These are phyloP conservation scores for Tolypocladium tundrense DNA, from an alignment of 2,329 filamentous ascomycete genomes.

Conservation along the genomic window DNA sequence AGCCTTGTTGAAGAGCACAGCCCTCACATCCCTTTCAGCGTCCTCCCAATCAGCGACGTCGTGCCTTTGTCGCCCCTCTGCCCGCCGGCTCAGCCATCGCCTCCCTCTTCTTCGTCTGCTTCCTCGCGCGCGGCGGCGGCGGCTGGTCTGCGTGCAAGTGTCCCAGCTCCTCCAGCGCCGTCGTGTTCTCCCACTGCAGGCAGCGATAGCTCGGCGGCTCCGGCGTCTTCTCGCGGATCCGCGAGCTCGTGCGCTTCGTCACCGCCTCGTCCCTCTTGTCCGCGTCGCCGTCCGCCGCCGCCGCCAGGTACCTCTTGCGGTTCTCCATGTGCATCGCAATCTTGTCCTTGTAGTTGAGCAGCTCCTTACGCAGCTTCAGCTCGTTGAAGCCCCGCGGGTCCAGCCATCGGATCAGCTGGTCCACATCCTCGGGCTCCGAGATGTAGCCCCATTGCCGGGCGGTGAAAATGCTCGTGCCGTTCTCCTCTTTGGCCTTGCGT, in stretches of 20 bases:
- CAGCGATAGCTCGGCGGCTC: constrained; percentile 38
- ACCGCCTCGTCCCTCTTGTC: constrained; percentile 27
- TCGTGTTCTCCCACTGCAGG: constrained; percentile 45
- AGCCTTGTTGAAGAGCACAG: neutral
- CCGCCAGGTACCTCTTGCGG: constrained; percentile 56
- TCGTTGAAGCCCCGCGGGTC: constrained; percentile 82
- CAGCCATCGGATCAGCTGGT: constrained; percentile 76
- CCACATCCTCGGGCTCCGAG: constrained; percentile 67
- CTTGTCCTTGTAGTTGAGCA: constrained; percentile 63
- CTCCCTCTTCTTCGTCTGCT: constrained; percentile 42
- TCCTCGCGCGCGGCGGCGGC: constrained; percentile 38
- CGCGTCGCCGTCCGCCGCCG: constrained; percentile 25
- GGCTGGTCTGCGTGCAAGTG: constrained; percentile 47
- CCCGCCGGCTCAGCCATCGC: constrained; percentile 20
- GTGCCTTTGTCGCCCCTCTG: constrained; percentile 18
- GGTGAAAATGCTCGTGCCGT: constrained; percentile 62
- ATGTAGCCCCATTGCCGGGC: constrained; percentile 88
- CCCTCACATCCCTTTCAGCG: neutral
- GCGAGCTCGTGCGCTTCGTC: constrained; percentile 32
- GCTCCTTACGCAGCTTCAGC: constrained; percentile 76
- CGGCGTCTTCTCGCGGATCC: constrained; percentile 35
- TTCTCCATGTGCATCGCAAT: constrained; percentile 74
- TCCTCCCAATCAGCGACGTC: constrained; percentile 12
- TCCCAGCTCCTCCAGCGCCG: constrained; percentile 45
- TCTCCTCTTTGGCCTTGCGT: constrained; percentile 79